Evolutionary conservation across 2,329 filamentous ascomycete genomes (phyloP), one percentile per base, ranked within the genome.

Genomic region (Ceratocystis variospora): DNA sequence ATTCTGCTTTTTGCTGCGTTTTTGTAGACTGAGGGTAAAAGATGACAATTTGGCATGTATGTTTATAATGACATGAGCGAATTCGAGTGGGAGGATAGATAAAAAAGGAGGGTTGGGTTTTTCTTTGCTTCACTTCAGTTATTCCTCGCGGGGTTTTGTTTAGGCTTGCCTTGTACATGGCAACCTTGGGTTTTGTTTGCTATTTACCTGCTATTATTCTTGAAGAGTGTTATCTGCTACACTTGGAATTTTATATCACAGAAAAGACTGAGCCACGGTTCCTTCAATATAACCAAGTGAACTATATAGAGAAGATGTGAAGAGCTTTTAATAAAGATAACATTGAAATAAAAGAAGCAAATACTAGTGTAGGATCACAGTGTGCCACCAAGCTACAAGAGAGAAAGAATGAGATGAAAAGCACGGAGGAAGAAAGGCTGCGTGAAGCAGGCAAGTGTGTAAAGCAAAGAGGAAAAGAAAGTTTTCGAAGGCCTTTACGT

Each of bases 381-480:
- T 1, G 3, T 37, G 33, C 3, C 33, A 37, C 3, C 33, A 12
- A 37, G 10, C 33, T 37, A 37, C 33, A 37, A 37, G 33, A 10
- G 33, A 37, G 33, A 12, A 10, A 12, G 33, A 37, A 37, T 37
- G 10, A 37, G 8, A 37, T 37, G 2, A 10, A 10, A 37, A 37
- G 10, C 10, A 37, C 10, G 6, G 31, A 33, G 6, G 31, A 33
- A 8, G 31, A 33, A 5, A 5, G 6, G 6, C 7, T 33, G 31
- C 31, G 1, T 33, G 5, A 7, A 33, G 31, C 31, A 31, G 7
- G 5, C 5, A 31, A 31, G 31, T 31, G 5, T 31, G 6, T 7
- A 33, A 33, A 33, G 31, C 6, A 33, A 33, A 1, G 31, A 28
- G 31, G 31, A 80, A 80, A 94, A 95, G 74, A 94, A 90, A 82